Evolutionary conservation across 176 grass and related monocot genomes (phyloP).

Genomic region (Rhynchospora pubera): DNA sequence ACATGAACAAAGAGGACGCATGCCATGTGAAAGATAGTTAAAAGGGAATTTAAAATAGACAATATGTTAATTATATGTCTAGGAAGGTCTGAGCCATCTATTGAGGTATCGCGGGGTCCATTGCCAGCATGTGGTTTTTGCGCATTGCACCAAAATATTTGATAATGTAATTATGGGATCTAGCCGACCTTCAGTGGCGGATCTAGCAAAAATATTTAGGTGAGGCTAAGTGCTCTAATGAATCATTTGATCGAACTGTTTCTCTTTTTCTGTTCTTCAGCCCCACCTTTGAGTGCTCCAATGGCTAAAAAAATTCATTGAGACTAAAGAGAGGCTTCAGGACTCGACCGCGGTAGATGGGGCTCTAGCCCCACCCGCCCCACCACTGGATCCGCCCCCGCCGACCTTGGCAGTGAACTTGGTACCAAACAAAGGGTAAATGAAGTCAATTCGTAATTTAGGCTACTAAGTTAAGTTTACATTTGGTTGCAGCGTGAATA

Average conservation of each 20-base stretch:
- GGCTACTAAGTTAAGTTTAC: not conserved
- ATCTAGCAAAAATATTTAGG: no score
- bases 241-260: no score
- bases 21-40: not conserved
- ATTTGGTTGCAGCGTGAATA: no score
- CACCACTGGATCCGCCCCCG: no score
- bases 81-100: not conserved
- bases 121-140: not conserved
- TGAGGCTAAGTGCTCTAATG: no score
- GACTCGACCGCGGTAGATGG: no score
- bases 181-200: no score
- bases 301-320: no score
- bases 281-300: no score
- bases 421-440: not conserved
- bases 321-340: no score
- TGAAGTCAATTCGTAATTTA: not conserved
- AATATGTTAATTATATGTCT: not conserved
- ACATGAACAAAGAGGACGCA: not conserved
- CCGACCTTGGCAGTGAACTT: not conserved
- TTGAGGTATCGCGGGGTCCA: not conserved
- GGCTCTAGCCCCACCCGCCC: no score
- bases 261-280: no score
- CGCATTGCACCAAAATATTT: not conserved
- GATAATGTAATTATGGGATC: not conserved
- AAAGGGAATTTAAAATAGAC: conserved; percentile 2